A percentile compares a stretch with the other conserved stretches of the same genome.
Conservation (phyloP, 345 rosid genomes). For the Murraya paniculata region DNA sequence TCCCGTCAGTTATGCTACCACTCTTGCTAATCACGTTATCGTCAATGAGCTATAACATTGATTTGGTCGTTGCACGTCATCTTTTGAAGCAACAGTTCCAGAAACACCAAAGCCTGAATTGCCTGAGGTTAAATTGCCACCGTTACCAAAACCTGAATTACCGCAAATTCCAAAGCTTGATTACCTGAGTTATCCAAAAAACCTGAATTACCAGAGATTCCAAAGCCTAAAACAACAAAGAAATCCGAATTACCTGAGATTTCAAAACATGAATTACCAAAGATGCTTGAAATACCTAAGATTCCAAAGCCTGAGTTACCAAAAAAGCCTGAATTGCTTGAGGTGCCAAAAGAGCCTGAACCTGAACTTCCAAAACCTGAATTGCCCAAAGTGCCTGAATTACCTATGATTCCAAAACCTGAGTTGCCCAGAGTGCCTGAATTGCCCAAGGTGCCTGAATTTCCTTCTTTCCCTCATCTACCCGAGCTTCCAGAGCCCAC, state of each 20-base stretch:
- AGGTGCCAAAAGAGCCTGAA: too few relatives aligned
- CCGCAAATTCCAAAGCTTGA: background rate
- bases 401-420: background rate
- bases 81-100: conserved; percentile 5
- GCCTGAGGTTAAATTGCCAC: background rate
- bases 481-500: background rate
- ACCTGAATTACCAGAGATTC: background rate
- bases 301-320: background rate
- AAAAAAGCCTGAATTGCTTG: background rate
- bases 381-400: background rate
- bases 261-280: background rate
- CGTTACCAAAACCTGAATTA: background rate
- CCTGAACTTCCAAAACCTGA: background rate
- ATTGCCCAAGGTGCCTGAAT: background rate
- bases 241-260: background rate
- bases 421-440: background rate
- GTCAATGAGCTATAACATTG: background rate
- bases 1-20: background rate
- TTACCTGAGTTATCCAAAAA: background rate
- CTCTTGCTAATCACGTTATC: background rate
- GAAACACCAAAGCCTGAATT: conserved; percentile 5
- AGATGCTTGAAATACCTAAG: background rate
- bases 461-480: conserved; percentile 1
- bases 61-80: conserved; percentile 5
- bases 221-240: background rate